Percentiles rank a stretch among this genome's conserved stretches.
phyloP scores from a whole-genome alignment of 2,329 filamentous ascomycete genomes.

The Simplicillium aogashimaense region DNA sequence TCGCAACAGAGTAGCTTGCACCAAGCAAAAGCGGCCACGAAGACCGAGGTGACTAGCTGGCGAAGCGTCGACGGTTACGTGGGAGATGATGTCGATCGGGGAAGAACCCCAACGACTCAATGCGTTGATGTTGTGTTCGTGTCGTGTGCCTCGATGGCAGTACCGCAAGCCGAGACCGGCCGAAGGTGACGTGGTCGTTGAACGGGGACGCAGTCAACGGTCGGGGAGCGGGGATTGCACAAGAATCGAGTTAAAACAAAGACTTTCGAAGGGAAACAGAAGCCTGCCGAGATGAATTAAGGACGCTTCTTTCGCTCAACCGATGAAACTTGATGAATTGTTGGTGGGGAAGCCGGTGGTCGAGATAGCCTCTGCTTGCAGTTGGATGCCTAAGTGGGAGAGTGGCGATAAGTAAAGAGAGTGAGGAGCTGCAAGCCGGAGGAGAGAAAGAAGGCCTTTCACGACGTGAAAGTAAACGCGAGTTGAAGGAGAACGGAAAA shows the following conservation, averaged over 20 bases:
- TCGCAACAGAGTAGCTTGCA: background rate
- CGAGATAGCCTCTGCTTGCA: background rate
- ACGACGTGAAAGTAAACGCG: slow-evolving; percentile 5
- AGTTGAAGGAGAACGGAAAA: slow-evolving; percentile 7
- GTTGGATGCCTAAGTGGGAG: slow-evolving; percentile 10
- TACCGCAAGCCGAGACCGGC: too few species aligned
- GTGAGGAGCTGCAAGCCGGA: slow-evolving; percentile 10
- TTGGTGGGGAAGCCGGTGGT: background rate
- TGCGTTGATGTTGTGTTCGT: slow-evolving; percentile 3
- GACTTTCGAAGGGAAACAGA: too few species aligned
- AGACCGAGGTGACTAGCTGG: background rate
- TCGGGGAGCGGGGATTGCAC: background rate
- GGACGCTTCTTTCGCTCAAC: slow-evolving; percentile 22
- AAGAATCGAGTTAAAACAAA: background rate
- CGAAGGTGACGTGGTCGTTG: too few species aligned
- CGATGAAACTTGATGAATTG: slow-evolving; percentile 4
- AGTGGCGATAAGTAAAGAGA: slow-evolving; percentile 1
- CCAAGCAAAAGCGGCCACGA: background rate
- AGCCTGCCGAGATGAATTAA: slow-evolving; percentile 7
- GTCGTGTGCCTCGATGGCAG: too few species aligned
- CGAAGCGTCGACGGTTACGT: background rate
- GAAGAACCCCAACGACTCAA: slow-evolving; percentile 16
- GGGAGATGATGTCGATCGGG: slow-evolving; percentile 9
- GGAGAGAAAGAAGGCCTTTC: slow-evolving; percentile 6
- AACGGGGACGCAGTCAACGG: background rate